These are phyloP conservation scores for bread wheat (Triticum aestivum) DNA, from an alignment of 176 grass and related monocot species.

Conservation along the genomic window IWGSC_CS_RefSeq_v2.1 NC_057805.1:260096517-260097016, in stretches of 20 bases:
- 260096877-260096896: not conserved
- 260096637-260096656: not conserved
- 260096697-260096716: slow-evolving; percentile 6
- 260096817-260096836: not conserved
- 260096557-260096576: not conserved
- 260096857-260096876: not conserved
- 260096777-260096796: not conserved
- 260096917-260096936: not conserved
- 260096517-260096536: not conserved
- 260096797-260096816: not conserved
- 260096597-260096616: slow-evolving; percentile 19
- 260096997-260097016: not conserved
- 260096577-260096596: slow-evolving; percentile 10
- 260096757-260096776: not conserved
- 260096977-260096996: not conserved
- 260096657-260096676: not conserved
- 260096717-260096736: not conserved
- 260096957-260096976: not conserved
- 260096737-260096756: not conserved
- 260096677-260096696: not conserved
- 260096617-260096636: not conserved
- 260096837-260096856: not conserved
- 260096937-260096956: not conserved
- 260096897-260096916: not conserved
- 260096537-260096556: not conserved